Conservation (phyloP, 176 grass and related monocot genomes). For the Paspalum notatum region DNA sequence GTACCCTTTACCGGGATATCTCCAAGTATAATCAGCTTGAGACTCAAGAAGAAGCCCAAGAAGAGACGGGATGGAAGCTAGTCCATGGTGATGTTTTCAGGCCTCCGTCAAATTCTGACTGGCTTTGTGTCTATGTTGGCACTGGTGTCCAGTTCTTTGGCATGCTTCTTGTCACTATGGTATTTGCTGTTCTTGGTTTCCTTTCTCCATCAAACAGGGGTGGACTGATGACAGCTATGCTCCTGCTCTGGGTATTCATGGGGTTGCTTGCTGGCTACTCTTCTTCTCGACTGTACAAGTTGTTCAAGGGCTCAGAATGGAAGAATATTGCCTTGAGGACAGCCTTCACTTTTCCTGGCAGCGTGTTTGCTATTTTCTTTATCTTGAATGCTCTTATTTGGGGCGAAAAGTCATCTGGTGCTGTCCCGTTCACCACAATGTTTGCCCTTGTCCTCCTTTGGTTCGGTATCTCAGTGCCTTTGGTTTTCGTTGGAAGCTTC, state of each 20-base stretch:
- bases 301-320: slow-evolving; percentile 85
- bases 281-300: slow-evolving; percentile 74
- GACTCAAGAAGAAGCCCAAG: slow-evolving; percentile 87
- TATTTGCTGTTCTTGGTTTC: slow-evolving; percentile 89
- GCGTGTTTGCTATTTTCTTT: slow-evolving; percentile 76
- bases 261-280: slow-evolving; percentile 84
- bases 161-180: slow-evolving; percentile 95
- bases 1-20: slow-evolving; percentile 89
- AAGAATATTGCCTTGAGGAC: slow-evolving; percentile 83
- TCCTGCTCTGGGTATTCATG: slow-evolving; percentile 95
- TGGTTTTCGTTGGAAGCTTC: slow-evolving; percentile 88
- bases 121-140: slow-evolving; percentile 89
- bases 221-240: slow-evolving; percentile 91
- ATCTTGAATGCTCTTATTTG: slow-evolving; percentile 80
- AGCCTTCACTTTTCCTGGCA: slow-evolving; percentile 80
- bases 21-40: slow-evolving; percentile 94
- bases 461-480: slow-evolving; percentile 88
- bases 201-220: slow-evolving; percentile 95
- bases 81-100: slow-evolving; percentile 89
- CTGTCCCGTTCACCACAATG: slow-evolving; percentile 94
- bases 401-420: slow-evolving; percentile 91
- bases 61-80: slow-evolving; percentile 97
- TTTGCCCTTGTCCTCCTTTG: slow-evolving; percentile 95
- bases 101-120: slow-evolving; percentile 67
- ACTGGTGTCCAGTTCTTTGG: slow-evolving; percentile 84